phyloP scores from a whole-genome alignment of 352 stramenopile species.

The Phytophthora syringae region DNA sequence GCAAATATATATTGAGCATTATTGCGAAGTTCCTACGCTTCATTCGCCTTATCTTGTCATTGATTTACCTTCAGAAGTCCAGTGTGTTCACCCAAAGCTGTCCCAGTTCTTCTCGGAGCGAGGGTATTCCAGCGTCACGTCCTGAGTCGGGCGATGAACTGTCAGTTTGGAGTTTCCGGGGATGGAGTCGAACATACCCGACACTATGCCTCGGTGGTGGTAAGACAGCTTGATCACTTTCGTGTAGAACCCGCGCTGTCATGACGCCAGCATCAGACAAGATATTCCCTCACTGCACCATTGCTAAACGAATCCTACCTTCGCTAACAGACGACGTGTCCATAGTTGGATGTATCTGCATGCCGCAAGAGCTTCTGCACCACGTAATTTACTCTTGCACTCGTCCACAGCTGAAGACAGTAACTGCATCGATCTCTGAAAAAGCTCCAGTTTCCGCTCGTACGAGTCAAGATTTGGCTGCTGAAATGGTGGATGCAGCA shows the following conservation, averaged over 20 bases:
- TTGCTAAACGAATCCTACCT: constrained; percentile 22
- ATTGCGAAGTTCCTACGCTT: neutral
- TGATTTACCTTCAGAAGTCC: too few relatives aligned
- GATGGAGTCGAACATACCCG: constrained; percentile 73
- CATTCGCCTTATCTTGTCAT: too few relatives aligned
- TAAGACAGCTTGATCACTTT: constrained; percentile 48
- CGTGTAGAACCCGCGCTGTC: constrained; percentile 62
- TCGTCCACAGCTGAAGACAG: constrained; percentile 38
- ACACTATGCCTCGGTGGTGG: constrained; percentile 58
- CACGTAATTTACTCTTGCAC: constrained; percentile 36
- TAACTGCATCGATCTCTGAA: constrained; percentile 35
- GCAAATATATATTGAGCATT: constrained; percentile 34
- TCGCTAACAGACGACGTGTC: constrained; percentile 46
- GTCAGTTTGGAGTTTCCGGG: constrained; percentile 51
- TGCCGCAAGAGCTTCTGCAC: constrained; percentile 41
- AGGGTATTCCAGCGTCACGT: constrained; percentile 58
- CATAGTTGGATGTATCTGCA: constrained; percentile 56
- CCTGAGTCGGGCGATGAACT: constrained; percentile 19
- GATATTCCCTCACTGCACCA: neutral
- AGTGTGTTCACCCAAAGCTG: constrained; percentile 34
- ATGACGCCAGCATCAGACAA: neutral
- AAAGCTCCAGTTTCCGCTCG: constrained; percentile 45
- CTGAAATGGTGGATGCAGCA: constrained; percentile 57
- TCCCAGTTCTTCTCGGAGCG: constrained; percentile 34
- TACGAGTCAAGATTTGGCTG: constrained; percentile 44